Percentiles rank a stretch among this genome's conserved stretches.
phyloP scores from a whole-genome alignment of 768 basidiomycete genomes.

The Gelatoporia subvermispora region DNA sequence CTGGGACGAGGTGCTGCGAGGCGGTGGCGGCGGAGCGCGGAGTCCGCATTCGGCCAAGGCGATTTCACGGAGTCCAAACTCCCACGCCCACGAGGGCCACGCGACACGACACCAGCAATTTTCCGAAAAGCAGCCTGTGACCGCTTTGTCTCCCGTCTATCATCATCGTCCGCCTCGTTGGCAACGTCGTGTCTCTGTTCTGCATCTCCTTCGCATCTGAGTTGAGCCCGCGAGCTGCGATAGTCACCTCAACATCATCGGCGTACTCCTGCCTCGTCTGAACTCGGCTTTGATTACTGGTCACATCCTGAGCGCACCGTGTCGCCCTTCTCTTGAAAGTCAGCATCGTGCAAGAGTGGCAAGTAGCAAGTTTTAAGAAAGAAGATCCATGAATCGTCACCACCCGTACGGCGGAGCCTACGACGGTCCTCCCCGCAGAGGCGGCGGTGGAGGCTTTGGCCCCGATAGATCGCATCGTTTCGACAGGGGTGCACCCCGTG shows the following conservation, averaged over 20 bases:
- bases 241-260: not conserved
- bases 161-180: constrained; percentile 26
- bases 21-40: constrained; percentile 4
- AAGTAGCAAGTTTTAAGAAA: constrained; percentile 21
- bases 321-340: constrained; percentile 7
- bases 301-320: constrained; percentile 18
- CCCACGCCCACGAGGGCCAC: not conserved
- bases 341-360: constrained; percentile 11
- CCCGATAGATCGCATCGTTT: constrained; percentile 67
- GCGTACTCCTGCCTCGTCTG: not conserved
- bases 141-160: constrained; percentile 26
- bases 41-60: not conserved
- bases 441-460: constrained; percentile 63
- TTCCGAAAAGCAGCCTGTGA: too few species aligned
- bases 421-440: constrained; percentile 56
- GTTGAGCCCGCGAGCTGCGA: not conserved
- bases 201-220: too few species aligned
- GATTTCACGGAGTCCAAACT: not conserved
- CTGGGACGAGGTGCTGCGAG: constrained; percentile 14
- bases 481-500: constrained; percentile 50
- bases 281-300: not conserved
- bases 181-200: too few species aligned
- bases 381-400: constrained; percentile 70
- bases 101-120: too few species aligned
- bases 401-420: constrained; percentile 77